Percentiles rank a stretch among this genome's conserved stretches.
phyloP scores from a whole-genome alignment of 352 stramenopile genomes.

The Phytophthora citrophthora region DNA sequence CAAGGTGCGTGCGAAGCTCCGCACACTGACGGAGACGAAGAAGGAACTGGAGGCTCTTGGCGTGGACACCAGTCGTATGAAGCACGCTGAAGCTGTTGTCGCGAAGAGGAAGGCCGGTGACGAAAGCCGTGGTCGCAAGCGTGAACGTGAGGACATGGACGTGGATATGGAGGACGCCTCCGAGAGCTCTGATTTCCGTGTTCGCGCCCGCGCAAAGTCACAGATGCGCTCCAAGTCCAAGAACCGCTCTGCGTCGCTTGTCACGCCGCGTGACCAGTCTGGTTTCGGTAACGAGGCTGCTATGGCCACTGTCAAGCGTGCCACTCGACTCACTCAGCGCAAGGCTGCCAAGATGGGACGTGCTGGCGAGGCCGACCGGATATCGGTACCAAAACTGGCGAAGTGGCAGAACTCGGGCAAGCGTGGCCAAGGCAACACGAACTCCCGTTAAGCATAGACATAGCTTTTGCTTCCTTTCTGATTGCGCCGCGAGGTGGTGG shows the following conservation, averaged over 20 bases:
- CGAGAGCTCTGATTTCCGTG: slow-evolving; percentile 76
- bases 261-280: slow-evolving; percentile 72
- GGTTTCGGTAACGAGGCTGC: slow-evolving; percentile 67
- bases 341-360: slow-evolving; percentile 83
- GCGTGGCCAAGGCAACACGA: slow-evolving; percentile 75
- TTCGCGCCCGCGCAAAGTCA: slow-evolving; percentile 78
- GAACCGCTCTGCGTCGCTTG: slow-evolving; percentile 82
- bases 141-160: slow-evolving; percentile 79
- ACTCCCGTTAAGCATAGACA: slow-evolving; percentile 72
- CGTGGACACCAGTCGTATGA: slow-evolving; percentile 92
- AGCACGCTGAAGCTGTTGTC: slow-evolving; percentile 81
- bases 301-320: slow-evolving; percentile 52
- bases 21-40: slow-evolving; percentile 85
- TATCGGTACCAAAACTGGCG: slow-evolving; percentile 82
- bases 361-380: slow-evolving; percentile 82
- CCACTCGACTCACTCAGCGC: slow-evolving; percentile 67
- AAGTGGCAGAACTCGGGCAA: slow-evolving; percentile 93
- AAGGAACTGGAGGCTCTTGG: slow-evolving; percentile 92
- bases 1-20: slow-evolving; percentile 83
- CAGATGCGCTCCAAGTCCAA: slow-evolving; percentile 77
- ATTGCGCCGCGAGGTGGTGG: slow-evolving; percentile 24
- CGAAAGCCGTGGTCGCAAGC: slow-evolving; percentile 86
- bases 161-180: slow-evolving; percentile 91
- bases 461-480: slow-evolving; percentile 20
- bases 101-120: slow-evolving; percentile 72